These are phyloP conservation scores for Cyphellophora attinorum DNA, from an alignment of 2,329 filamentous ascomycete species.

Conservation along the genomic window DNA sequence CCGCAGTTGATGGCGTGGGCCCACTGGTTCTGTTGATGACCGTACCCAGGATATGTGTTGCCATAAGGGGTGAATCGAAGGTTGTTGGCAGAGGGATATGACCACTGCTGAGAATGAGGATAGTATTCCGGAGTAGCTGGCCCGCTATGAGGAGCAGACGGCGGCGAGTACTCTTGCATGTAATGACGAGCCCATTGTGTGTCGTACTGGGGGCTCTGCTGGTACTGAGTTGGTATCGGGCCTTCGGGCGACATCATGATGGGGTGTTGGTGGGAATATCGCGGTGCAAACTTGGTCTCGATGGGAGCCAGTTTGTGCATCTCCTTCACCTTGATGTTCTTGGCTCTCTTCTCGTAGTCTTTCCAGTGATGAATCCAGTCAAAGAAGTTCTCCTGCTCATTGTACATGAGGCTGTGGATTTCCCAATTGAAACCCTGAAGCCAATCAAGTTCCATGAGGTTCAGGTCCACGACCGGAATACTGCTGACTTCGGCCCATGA, in stretches of 20 bases:
- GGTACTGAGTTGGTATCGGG: constrained; percentile 40
- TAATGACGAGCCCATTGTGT: constrained; percentile 41
- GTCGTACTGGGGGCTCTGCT: constrained; percentile 36
- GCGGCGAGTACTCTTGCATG: constrained; percentile 41
- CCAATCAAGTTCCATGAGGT: constrained; percentile 81
- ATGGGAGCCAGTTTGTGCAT: constrained; percentile 49
- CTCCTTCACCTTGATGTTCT: constrained; percentile 34
- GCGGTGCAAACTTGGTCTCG: constrained; percentile 53
- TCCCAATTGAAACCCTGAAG: constrained; percentile 71
- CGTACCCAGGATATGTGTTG: constrained; percentile 32
- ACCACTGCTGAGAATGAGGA: constrained; percentile 31
- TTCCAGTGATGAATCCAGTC: constrained; percentile 60
- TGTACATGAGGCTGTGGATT: constrained; percentile 75
- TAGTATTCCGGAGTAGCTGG: constrained; percentile 40
- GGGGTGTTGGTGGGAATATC: constrained; percentile 38
- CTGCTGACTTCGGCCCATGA: constrained; percentile 95
- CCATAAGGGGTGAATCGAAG: constrained; percentile 11
- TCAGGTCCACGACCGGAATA: constrained; percentile 74
- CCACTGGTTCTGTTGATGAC: constrained; percentile 38
- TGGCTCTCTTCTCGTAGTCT: constrained; percentile 46
- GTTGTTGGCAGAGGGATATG: constrained; percentile 26
- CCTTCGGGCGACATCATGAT: constrained; percentile 37
- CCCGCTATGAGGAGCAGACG: constrained; percentile 38
- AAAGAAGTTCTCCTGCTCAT: constrained; percentile 58
- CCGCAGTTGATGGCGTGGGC: constrained; percentile 37